These are phyloP conservation scores for Candida sphagnicola DNA, from an alignment of 805 yeast species.

Conservation along the genomic window DNA sequence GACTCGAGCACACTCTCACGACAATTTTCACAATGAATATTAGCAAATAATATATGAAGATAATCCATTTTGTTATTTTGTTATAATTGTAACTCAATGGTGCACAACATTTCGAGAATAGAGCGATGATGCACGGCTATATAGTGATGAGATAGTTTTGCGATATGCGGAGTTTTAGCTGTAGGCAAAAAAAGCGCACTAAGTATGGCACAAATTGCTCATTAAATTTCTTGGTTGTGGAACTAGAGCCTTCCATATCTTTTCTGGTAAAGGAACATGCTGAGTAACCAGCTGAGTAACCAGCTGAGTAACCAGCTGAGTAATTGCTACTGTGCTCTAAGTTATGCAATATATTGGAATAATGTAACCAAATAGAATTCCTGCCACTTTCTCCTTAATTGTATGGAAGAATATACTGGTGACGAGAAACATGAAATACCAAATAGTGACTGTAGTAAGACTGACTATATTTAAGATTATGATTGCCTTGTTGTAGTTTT, in stretches of 20 bases:
- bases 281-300: no score
- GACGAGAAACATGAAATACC: slow-evolving; percentile 38
- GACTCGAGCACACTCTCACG: slow-evolving; percentile 30
- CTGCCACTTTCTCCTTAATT: slow-evolving; percentile 41
- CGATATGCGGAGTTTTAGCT: not conserved
- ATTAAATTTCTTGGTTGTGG: no score
- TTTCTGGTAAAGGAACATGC: no score
- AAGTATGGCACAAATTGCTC: no score
- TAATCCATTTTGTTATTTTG: slow-evolving; percentile 15
- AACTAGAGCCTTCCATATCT: no score
- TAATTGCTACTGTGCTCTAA: no score
- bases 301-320: no score
- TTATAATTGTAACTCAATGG: not conserved
- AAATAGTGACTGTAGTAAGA: slow-evolving; percentile 18
- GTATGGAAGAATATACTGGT: slow-evolving; percentile 52
- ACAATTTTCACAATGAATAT: slow-evolving; percentile 57
- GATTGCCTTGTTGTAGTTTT: not conserved
- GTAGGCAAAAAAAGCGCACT: not conserved
- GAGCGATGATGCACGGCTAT: no score
- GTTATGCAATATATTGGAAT: slow-evolving; percentile 17
- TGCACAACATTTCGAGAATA: no score
- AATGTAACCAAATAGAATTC: slow-evolving; percentile 34
- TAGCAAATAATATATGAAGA: slow-evolving; percentile 27
- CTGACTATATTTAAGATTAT: slow-evolving; percentile 1
- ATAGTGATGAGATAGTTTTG: not conserved